Percentiles rank a stretch among this genome's conserved stretches.
These are phyloP conservation scores for Fusarium multiceps DNA, from an alignment of 2,329 filamentous ascomycete genomes.

Conservation along the genomic window DNA sequence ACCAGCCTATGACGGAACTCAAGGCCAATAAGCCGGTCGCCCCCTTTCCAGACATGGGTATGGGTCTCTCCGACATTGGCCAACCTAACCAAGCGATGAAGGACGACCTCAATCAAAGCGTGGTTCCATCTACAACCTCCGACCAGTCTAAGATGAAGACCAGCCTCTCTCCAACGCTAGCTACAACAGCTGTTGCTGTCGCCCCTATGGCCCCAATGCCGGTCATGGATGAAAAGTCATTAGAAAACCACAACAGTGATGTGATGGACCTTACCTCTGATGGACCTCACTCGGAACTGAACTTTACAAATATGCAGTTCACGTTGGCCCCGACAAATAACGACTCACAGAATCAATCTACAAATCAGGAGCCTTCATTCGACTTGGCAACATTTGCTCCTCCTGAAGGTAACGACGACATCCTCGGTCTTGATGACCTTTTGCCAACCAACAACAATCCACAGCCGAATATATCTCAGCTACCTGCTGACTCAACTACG, in stretches of 20 bases:
- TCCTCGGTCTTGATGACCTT: conserved; percentile 48
- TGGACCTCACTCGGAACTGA: conserved; percentile 53
- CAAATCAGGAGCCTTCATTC: conserved; percentile 55
- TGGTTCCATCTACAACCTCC: conserved; percentile 19
- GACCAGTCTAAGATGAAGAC: conserved; percentile 44
- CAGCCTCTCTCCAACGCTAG: conserved; percentile 31
- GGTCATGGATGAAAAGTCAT: conserved; percentile 42
- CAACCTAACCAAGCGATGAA: conserved; percentile 38
- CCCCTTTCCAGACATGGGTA: conserved; percentile 68
- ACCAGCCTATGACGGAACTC: conserved; percentile 52
- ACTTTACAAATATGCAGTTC: conserved; percentile 69
- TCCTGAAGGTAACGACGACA: conserved; percentile 47
- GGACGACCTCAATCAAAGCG: conserved; percentile 31
- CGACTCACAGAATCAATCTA: conserved; percentile 41
- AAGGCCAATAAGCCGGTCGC: conserved; percentile 58
- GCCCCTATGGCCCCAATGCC: conserved; percentile 46
- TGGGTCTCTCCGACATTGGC: conserved; percentile 54
- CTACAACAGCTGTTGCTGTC: conserved; percentile 9
- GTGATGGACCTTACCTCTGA: conserved; percentile 35
- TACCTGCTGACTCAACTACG: conserved; percentile 22
- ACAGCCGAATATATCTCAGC: conserved; percentile 23
- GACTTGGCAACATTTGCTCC: conserved; percentile 59
- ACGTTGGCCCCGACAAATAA: conserved; percentile 59
- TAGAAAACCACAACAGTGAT: conserved; percentile 36
- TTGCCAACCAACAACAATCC: conserved; percentile 43